Base-by-base conservation (phyloP, 257 asterid genomes). In the Ballota nigra region DNA sequence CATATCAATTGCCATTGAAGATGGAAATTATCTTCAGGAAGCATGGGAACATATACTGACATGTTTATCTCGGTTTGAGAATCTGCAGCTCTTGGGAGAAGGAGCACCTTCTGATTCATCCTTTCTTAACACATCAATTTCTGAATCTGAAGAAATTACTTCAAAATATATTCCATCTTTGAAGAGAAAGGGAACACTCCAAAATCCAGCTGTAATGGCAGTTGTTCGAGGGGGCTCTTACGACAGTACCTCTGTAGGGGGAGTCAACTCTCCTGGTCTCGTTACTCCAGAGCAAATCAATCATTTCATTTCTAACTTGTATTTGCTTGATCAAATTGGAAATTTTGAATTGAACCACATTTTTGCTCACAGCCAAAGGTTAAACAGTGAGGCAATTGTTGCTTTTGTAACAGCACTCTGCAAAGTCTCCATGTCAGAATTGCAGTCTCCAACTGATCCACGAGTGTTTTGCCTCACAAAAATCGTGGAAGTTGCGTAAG, bases 401-500 rank as follows among this genome's bases (percentile, higher is more conserved):
- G 88, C 95, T 75, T 95, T 95, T 79, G 99, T 95, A 26, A 86
- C 74, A 76, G 94, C 96, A 34, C 96, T 95, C 70, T 89, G 98
- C 89, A 92, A 91, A 83, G 97, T 95, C 79, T 89, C 99, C 73
- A 92, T 95, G 85, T 89, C 92, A 58, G 99, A 95, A 74, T 75
- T 95, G 91, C 99, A 95, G 85, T 95, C 99, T 80, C 98, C 98
- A 51, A 89, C 97, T 73, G 99, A 95, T 84, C 99, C 99, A 74
- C 98, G 99, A 16, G 98, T 95, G 29, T 95, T 95, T 81, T 84
- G 99, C 84, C 96, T 95, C 79, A 95, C 99, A 68, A 95, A 95
- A 83, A 88, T 95, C 80, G 99, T 95, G 81, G 99, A 95, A 95
- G 99, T 95, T 77, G 98, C 99, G 99, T 95, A 95, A 95, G 99